Evolutionary conservation across 139 green algal genomes (phyloP), one percentile per base, ranked within the genome.

Genomic region (Pedinophyceae sp.): DNA sequence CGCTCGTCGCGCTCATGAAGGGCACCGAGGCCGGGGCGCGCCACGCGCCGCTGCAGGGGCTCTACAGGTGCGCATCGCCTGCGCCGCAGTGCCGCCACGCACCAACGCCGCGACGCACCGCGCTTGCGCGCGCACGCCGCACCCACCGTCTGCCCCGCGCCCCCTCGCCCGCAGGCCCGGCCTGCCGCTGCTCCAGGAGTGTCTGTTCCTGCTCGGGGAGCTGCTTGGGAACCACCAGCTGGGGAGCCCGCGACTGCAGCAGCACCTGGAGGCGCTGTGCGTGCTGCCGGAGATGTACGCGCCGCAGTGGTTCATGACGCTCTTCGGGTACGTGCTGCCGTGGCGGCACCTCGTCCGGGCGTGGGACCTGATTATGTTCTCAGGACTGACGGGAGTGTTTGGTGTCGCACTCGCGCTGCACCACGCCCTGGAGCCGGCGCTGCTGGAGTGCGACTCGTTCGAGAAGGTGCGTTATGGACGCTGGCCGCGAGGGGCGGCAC

Each of bases 101-200:
- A n/a, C n/a, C n/a, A n/a, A n/a, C n/a, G n/a, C n/a, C n/a, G n/a
- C n/a, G n/a, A n/a, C n/a, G n/a, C n/a, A n/a, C n/a, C n/a, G n/a
- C n/a, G n/a, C n/a, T n/a, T n/a, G n/a, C n/a, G n/a, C n/a, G n/a
- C n/a, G n/a, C n/a, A n/a, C n/a, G n/a, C n/a, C n/a, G n/a, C n/a
- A n/a, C n/a, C n/a, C n/a, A n/a, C n/a, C n/a, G n/a, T n/a, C n/a
- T n/a, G n/a, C n/a, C n/a, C n/a, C n/a, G n/a, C n/a, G n/a, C n/a
- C n/a, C n/a, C n/a, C n/a, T n/a, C n/a, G n/a, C n/a, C n/a, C n/a
- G 74, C 75, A 51, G 55, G 7, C 51, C 68, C 0, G 78, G 83
- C 27, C 71, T 93, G 67, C 83, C 83, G 6, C 62, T 86, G 43
- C 64, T 93, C 60, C 78, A 88, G 64, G 71, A 77, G 59, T 84